Conservation (phyloP, 495 filamentous ascomycete genomes). For the Aspergillus sclerotiicarbonarius region DNA sequence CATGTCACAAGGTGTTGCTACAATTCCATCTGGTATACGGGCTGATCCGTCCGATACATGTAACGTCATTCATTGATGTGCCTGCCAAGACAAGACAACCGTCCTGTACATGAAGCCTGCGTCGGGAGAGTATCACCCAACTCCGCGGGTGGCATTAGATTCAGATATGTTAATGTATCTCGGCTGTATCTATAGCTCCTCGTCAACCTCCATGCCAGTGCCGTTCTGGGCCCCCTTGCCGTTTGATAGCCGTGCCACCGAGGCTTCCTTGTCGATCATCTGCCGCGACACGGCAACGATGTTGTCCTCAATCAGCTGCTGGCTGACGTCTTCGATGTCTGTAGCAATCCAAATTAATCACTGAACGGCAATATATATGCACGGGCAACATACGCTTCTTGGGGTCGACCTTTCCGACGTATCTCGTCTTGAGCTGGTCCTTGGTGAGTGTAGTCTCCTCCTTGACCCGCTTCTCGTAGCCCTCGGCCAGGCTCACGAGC, state of each 20-base stretch:
- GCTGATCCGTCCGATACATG: background rate
- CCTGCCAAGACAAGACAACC: background rate
- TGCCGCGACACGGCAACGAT: constrained; percentile 94
- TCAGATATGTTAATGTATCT: constrained; percentile 3
- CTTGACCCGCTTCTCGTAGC: constrained; percentile 97
- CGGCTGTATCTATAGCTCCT: constrained; percentile 48
- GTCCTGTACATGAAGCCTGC: constrained; percentile 5
- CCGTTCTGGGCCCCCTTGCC: constrained; percentile 56
- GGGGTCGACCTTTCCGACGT: constrained; percentile 96
- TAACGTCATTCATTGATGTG: constrained; percentile 14
- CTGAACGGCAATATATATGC: background rate
- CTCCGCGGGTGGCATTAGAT: background rate
- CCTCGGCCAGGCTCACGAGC: constrained; percentile 85
- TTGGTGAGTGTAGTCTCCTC: constrained; percentile 96
- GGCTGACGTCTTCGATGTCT: constrained; percentile 93
- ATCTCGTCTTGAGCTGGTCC: constrained; percentile 97
- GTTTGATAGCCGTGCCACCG: constrained; percentile 51
- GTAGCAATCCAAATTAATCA: constrained; percentile 5
- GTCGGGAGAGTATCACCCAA: background rate
- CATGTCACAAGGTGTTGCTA: no score
- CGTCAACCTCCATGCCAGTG: constrained; percentile 57
- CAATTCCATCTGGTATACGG: background rate
- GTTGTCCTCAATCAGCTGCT: constrained; percentile 96
- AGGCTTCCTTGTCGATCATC: constrained; percentile 99
- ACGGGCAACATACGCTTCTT: constrained; percentile 75